Percentiles rank a stretch among this genome's conserved stretches.
phyloP scores from a whole-genome alignment of 2,329 filamentous ascomycete species.

The Fusarium sp. region DNA sequence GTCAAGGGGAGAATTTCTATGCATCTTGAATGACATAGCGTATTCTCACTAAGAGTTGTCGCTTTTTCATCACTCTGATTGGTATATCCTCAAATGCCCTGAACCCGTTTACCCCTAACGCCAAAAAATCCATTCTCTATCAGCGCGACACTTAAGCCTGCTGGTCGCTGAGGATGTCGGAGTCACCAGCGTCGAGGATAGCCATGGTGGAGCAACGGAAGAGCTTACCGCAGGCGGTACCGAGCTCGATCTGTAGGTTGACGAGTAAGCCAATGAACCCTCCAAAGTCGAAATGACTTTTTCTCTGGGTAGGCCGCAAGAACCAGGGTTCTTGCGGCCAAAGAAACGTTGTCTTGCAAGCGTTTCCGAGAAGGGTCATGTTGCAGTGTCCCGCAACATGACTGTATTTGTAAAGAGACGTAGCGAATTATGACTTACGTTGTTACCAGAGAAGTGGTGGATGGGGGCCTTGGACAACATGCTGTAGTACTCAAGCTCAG shows the following conservation, averaged over 20 bases:
- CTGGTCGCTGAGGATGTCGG: constrained; percentile 91
- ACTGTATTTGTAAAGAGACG: constrained; percentile 29
- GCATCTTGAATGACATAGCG: constrained; percentile 26
- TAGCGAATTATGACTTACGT: constrained; percentile 78
- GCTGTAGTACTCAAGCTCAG: constrained; percentile 94
- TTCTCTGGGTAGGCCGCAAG: constrained; percentile 82
- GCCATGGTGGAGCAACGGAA: constrained; percentile 99
- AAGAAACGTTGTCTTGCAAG: constrained; percentile 40
- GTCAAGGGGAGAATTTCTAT: constrained; percentile 45
- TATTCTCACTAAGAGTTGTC: constrained; percentile 48
- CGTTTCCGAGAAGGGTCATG: constrained; percentile 47
- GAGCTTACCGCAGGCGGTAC: constrained; percentile 98
- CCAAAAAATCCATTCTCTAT: constrained; percentile 52
- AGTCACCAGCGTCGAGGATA: constrained; percentile 97
- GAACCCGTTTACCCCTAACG: constrained; percentile 59
- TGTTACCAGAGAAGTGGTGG: constrained; percentile 98
- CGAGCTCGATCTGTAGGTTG: constrained; percentile 87
- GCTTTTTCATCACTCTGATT: constrained; percentile 54
- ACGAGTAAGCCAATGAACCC: constrained; percentile 77
- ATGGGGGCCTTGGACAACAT: constrained; percentile 95
- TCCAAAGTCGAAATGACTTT: constrained; percentile 89
- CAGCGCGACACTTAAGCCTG: constrained; percentile 64
- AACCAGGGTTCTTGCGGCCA: constrained; percentile 42
- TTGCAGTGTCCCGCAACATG: constrained; percentile 41
- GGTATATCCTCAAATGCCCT: constrained; percentile 56